phyloP scores from a whole-genome alignment of 805 yeast genomes.

The Dipodascus geniculatus region DNA sequence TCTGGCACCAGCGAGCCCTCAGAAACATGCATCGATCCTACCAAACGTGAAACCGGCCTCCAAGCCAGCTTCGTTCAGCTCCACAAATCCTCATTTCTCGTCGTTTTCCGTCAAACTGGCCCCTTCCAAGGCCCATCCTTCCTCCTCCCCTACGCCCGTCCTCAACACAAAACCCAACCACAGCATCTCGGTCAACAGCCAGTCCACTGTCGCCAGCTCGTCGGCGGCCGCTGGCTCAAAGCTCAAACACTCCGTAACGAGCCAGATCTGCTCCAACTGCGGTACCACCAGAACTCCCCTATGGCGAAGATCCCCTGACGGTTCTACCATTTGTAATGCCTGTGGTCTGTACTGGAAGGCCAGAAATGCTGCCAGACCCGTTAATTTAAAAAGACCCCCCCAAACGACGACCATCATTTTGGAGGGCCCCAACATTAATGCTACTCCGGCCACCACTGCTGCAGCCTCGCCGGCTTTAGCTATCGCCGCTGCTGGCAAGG shows the following conservation, averaged over 20 bases:
- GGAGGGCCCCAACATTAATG: constrained; percentile 14
- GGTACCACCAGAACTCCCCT: constrained; percentile 86
- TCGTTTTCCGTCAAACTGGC: not conserved
- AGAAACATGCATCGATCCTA: not conserved
- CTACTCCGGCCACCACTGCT: not conserved
- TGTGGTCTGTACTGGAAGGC: constrained; percentile 73
- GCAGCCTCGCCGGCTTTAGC: not conserved
- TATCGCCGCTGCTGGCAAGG: not conserved
- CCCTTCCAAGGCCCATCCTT: not conserved
- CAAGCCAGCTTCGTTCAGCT: not conserved
- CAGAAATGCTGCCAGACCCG: constrained; percentile 54
- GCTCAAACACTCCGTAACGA: constrained; percentile 6
- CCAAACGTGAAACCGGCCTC: not conserved
- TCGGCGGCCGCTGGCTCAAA: not conserved
- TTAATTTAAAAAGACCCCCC: constrained; percentile 49
- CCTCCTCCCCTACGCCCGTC: not conserved
- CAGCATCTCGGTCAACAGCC: not conserved
- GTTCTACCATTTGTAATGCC: constrained; percentile 89
- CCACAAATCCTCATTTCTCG: not conserved
- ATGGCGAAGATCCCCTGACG: constrained; percentile 90
- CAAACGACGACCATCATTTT: constrained; percentile 33
- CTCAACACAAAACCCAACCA: not conserved
- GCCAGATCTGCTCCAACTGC: constrained; percentile 72
- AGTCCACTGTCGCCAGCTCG: not conserved
- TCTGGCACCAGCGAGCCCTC: not conserved